Conservation (phyloP, 306 rosid genomes). For the Prunus mira region DNA sequence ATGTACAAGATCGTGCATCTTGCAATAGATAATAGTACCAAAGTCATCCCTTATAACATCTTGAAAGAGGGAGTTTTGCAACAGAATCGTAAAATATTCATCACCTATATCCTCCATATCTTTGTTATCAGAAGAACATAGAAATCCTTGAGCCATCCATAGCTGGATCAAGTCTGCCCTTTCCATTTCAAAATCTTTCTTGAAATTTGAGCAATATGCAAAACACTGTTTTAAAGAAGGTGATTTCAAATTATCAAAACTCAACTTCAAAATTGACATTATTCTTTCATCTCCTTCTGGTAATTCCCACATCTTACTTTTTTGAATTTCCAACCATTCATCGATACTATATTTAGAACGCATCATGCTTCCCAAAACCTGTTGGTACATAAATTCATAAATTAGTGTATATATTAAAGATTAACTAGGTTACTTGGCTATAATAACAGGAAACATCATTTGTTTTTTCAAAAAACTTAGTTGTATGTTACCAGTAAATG, state of each 20-base stretch:
- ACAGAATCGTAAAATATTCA: neutral
- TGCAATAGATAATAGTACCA: neutral
- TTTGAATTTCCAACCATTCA: too few species aligned
- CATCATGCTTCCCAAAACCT: too few species aligned
- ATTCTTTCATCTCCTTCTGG: neutral
- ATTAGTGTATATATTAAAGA: too few species aligned
- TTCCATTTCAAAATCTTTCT: neutral
- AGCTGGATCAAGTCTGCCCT: neutral
- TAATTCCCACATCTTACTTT: too few species aligned
- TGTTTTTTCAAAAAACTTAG: too few species aligned
- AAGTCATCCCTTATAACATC: neutral
- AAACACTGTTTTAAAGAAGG: slow-evolving; percentile 19
- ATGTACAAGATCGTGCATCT: neutral
- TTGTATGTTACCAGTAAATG: too few species aligned
- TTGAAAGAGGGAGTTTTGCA: neutral
- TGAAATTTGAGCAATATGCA: slow-evolving; percentile 8
- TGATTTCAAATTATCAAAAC: neutral
- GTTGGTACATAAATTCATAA: neutral
- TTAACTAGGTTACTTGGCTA: too few species aligned
- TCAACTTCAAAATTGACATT: neutral
- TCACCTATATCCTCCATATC: slow-evolving; percentile 17
- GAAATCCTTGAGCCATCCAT: slow-evolving; percentile 23
- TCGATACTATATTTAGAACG: too few species aligned
- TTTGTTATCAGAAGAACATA: neutral
- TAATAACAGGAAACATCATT: too few species aligned